phyloP scores from a whole-genome alignment of 805 yeast genomes.

The Nadsonia fulvescens region DNA sequence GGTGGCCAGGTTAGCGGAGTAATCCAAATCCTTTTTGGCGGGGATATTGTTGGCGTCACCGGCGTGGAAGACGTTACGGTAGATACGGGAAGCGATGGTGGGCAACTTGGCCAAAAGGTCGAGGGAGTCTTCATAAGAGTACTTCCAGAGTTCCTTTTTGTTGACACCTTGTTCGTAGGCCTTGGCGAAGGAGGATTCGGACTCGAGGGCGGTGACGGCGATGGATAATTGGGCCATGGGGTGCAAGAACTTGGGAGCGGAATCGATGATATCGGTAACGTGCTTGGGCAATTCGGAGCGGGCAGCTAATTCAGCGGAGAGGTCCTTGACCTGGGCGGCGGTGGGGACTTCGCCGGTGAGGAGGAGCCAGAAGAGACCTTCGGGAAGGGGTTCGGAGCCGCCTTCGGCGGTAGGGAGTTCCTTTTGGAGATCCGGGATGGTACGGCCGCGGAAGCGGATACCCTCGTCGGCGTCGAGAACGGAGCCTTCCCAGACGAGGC shows the following conservation, averaged over 20 bases:
- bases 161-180: conserved; percentile 55
- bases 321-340: conserved; percentile 33
- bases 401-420: conserved; percentile 61
- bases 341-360: conserved; percentile 61
- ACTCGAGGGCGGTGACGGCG: conserved; percentile 56
- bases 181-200: conserved; percentile 51
- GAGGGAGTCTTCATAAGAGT: conserved; percentile 53
- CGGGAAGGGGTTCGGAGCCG: conserved; percentile 47
- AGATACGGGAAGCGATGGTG: conserved; percentile 54
- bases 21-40: conserved; percentile 46
- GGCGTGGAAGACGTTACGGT: conserved; percentile 38
- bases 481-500: conserved; percentile 79
- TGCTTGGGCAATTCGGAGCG: conserved; percentile 49
- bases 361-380: conserved; percentile 52
- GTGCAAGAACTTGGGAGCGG: conserved; percentile 49
- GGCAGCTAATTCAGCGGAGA: conserved; percentile 44
- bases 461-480: conserved; percentile 75
- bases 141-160: conserved; percentile 59
- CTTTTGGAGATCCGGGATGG: conserved; percentile 62
- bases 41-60: conserved; percentile 35
- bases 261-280: conserved; percentile 40
- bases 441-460: conserved; percentile 69
- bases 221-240: conserved; percentile 76
- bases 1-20: conserved; percentile 54
- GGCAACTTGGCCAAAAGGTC: conserved; percentile 60